Evolutionary conservation across 345 rosid genomes (phyloP), one percentile per base, ranked within the genome.

Genomic region (Arabis hirsuta): DNA sequence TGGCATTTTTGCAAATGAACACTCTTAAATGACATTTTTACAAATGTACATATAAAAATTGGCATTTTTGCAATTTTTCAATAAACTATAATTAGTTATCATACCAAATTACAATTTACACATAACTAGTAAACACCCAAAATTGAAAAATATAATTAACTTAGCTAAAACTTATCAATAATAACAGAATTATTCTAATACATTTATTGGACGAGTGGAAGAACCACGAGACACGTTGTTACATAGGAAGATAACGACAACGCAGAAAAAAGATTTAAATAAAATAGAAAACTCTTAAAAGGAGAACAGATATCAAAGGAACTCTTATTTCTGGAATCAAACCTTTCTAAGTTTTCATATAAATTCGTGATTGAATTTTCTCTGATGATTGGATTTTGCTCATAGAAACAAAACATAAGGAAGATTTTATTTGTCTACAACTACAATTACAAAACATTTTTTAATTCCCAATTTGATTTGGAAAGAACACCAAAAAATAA

Each of bases 311-410:
- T 62, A 38, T 48, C 54, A 32, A 22, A 61, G 2, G 53, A 8
- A 20, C 12, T 55, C 42, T 72, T 63, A 72, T 72, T 72, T 63
- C 64, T 63, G 70, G 76, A 45, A 22, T 63, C 64, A 45, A 11
- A 24, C 41, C 46, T 24, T 19, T 38, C 1, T 52, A 26, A 14
- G 4, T 51, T 71, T 32, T 72, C 69, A 43, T 14, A 43, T 54
- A 72, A 32, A 62, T 32, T 51, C 41, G 67, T 14, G 51, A 27
- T 66, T 26, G 6, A 31, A 13, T 2, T 43, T 61, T 43, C 39
- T 62, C 14, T 62, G 38, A 52, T 66, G 4, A 52, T 67, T 39
- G 4, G 51, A 16, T 56, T 69, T 47, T 26, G 56, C 58, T 70
- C 58, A 26, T 27, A 59, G 50, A 51, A 39, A 51, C 11, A 3